These are phyloP conservation scores for Penicillium sp. DNA, from an alignment of 2,329 filamentous ascomycete genomes.

Conservation along the genomic window DNA sequence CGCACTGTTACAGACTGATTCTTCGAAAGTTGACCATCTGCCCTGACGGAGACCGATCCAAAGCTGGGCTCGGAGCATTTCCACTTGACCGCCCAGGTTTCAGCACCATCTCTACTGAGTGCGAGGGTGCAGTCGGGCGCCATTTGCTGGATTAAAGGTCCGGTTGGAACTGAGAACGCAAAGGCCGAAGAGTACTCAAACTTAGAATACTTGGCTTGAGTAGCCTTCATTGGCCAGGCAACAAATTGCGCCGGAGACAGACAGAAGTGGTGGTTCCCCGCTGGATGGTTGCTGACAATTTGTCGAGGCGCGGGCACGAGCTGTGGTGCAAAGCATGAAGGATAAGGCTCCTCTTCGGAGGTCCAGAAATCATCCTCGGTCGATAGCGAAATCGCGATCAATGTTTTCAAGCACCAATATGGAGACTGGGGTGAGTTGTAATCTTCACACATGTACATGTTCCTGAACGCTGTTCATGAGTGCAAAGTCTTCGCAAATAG, in stretches of 20 bases:
- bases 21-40: background rate
- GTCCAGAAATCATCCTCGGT: conserved; percentile 44
- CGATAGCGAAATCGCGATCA: conserved; percentile 39
- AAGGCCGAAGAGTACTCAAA: conserved; percentile 48
- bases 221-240: conserved; percentile 36
- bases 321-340: conserved; percentile 15
- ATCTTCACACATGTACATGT: conserved; percentile 52
- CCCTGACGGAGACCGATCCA: background rate
- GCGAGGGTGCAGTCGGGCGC: conserved; percentile 38
- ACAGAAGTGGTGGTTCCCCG: conserved; percentile 39
- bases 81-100: conserved; percentile 38
- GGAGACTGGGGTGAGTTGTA: conserved; percentile 54
- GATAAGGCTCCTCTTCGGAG: conserved; percentile 33
- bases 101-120: conserved; percentile 34
- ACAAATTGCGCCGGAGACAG: conserved; percentile 39
- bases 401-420: conserved; percentile 51
- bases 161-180: conserved; percentile 41
- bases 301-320: conserved; percentile 36
- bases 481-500: background rate
- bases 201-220: conserved; percentile 44
- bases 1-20: conserved; percentile 1
- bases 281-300: conserved; percentile 38
- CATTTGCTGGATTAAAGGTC: conserved; percentile 34
- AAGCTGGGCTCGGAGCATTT: conserved; percentile 17
- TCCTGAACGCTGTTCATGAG: conserved; percentile 17